These are phyloP conservation scores for Solanum peruvianum DNA, from an alignment of 257 asterid species.

Conservation along the genomic window DNA sequence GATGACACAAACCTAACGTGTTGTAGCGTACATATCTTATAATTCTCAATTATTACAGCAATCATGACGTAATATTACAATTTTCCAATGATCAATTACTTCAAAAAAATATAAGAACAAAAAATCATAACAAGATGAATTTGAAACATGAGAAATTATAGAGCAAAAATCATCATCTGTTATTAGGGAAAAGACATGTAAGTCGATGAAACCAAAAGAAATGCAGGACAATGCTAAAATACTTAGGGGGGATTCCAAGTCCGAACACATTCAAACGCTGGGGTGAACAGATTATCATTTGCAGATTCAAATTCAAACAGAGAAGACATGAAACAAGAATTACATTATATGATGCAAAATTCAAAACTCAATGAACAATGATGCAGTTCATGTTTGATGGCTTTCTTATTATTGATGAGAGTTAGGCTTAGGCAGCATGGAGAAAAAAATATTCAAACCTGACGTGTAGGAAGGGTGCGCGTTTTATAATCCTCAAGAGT, in stretches of 20 bases:
- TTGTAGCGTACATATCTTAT: conserved; percentile 46
- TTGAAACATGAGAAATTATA: background rate
- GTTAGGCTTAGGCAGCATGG: background rate
- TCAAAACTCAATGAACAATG: background rate
- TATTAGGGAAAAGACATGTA: background rate
- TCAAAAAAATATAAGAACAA: background rate
- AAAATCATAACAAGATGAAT: background rate
- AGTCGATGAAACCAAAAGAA: background rate
- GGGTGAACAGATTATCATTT: background rate
- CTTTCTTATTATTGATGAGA: background rate
- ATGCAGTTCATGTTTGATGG: background rate
- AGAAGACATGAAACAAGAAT: background rate
- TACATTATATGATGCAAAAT: background rate
- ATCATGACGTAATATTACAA: background rate
- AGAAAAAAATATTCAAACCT: conserved; percentile 27
- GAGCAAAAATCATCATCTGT: background rate
- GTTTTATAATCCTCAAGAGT: conserved; percentile 46
- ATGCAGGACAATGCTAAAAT: background rate
- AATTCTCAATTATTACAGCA: conserved; percentile 19
- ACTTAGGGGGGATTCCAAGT: background rate
- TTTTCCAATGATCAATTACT: background rate
- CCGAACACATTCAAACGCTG: background rate
- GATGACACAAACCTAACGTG: conserved; percentile 55
- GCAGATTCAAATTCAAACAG: background rate
- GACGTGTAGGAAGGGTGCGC: conserved; percentile 75